Base-by-base conservation (phyloP, 257 asterid species). In the Fraxinus americana region DNA sequence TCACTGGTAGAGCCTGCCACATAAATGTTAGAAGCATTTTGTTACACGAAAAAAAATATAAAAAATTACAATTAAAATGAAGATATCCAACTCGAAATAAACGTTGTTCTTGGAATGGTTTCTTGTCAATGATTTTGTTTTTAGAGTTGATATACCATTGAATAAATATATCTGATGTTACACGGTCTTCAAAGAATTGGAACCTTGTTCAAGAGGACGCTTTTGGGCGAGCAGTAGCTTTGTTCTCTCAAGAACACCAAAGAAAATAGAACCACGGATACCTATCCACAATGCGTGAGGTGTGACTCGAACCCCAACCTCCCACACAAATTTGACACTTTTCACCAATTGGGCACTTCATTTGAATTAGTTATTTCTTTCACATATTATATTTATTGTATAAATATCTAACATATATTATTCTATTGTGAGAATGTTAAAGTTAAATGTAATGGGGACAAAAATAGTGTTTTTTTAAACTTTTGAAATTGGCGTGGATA, bases 261-360 rank as follows among this genome's bases (percentile, higher is more conserved):
- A 90, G 78, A 90, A 90, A 79, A 90, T 90, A 21, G 89, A 89
- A 77, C 93, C 93, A 32, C 96, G 92, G 0, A 90, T 79, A n/a
- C 96, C 96, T 77, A 90, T 87, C 96, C 96, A 90, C 73, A 89
- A 79, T 71, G 89, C 90, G n/a, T n/a, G n/a, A n/a, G n/a, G n/a
- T n/a, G n/a, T n/a, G n/a, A n/a, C n/a, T n/a, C n/a, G n/a, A n/a
- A n/a, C n/a, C n/a, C n/a, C n/a, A n/a, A n/a, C n/a, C n/a, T n/a
- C n/a, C n/a, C n/a, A n/a, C n/a, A n/a, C n/a, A n/a, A n/a, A n/a
- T n/a, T n/a, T n/a, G n/a, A n/a, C n/a, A n/a, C n/a, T n/a, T n/a
- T n/a, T n/a, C n/a, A n/a, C n/a, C n/a, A n/a, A n/a, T n/a, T n/a
- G n/a, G n/a, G n/a, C n/a, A n/a, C n/a, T n/a, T n/a, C n/a, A n/a